Percentiles rank a stretch among this genome's conserved stretches.
Conservation (phyloP, 495 filamentous ascomycete genomes). For the Lentithecium fluviatile region DNA sequence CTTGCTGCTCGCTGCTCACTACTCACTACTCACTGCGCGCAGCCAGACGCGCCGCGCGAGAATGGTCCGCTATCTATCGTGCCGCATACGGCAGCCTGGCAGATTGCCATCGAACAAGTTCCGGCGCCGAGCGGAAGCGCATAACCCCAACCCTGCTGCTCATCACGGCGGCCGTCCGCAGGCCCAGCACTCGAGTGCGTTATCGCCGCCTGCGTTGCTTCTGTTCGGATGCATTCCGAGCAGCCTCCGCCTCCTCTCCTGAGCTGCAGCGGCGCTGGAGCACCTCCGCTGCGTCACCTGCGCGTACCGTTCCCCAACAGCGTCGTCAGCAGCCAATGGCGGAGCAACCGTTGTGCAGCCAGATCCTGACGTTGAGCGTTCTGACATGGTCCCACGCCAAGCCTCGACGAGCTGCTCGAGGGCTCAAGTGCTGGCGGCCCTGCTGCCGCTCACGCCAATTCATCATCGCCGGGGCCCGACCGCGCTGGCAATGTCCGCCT, state of each 20-base stretch:
- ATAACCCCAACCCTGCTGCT: too few species aligned
- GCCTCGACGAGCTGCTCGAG: not conserved
- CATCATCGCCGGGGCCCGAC: slow-evolving; percentile 14
- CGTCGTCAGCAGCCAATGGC: slow-evolving; percentile 7
- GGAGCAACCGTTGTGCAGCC: slow-evolving; percentile 4
- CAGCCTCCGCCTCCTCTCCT: not conserved
- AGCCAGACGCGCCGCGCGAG: too few species aligned
- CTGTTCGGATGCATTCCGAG: not conserved
- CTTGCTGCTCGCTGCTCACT: too few species aligned
- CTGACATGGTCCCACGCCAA: not conserved
- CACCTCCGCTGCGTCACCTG: not conserved
- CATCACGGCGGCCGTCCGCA: too few species aligned
- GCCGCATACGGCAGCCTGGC: too few species aligned
- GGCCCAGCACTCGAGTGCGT: too few species aligned
- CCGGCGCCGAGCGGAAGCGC: too few species aligned
- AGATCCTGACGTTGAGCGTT: slow-evolving; percentile 13
- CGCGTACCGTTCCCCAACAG: not conserved
- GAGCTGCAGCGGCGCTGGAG: not conserved
- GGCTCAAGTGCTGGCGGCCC: not conserved
- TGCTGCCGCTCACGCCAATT: slow-evolving; percentile 4
- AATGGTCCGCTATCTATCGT: too few species aligned
- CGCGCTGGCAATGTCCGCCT: not conserved
- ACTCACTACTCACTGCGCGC: too few species aligned
- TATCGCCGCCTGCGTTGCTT: not conserved
- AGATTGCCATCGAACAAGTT: too few species aligned